Evolutionary conservation across 805 yeast species (phyloP), one percentile per base, ranked within the genome.

Genomic region (Teunomyces barrocoloradensis): DNA sequence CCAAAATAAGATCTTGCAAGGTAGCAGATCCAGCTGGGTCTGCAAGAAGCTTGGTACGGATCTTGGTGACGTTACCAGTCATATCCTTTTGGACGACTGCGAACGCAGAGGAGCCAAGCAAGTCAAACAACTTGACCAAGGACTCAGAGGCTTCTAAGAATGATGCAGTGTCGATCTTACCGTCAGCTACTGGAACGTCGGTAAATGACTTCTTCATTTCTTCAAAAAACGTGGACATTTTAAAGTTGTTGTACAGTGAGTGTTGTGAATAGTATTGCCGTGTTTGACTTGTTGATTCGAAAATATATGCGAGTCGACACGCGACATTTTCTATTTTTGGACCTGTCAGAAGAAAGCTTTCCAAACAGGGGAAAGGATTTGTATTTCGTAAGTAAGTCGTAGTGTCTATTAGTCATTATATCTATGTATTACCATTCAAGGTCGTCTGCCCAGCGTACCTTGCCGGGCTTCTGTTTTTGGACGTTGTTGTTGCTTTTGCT

Each of bases 111-210:
- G 94, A 86, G 20, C 95, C 96, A 53, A 89, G 75, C 42, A 89
- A 74, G 64, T 89, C 94, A 64, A 89, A 90, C 52, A 90, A 74
- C 65, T 85, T 83, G 57, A 89, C 89, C 50, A 89, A 74, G 9
- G 95, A 84, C 69, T 85, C 94, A 15, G 94, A 74, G 11, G 97
- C 96, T 61, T 82, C 89, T 53, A 89, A 75, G 60, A 89, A 89
- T 58, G 81, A 83, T 15, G 83, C 70, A 13, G 97, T 89, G 58
- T 84, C 74, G 61, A 89, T 75, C 65, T 87, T 82, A 48, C 75
- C 74, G 50, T 79, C 84, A 39, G 69, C 63, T 52, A 87, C 74
- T 25, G 87, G 79, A 44, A 89, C 95, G 59, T 86, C 94, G 57
- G 75, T 78, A 67, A 87, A 89, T 58, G 89, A 82, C 64, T 74